These are phyloP conservation scores for Cercophora samala DNA, from an alignment of 495 filamentous ascomycete genomes.

Conservation along the genomic window DNA sequence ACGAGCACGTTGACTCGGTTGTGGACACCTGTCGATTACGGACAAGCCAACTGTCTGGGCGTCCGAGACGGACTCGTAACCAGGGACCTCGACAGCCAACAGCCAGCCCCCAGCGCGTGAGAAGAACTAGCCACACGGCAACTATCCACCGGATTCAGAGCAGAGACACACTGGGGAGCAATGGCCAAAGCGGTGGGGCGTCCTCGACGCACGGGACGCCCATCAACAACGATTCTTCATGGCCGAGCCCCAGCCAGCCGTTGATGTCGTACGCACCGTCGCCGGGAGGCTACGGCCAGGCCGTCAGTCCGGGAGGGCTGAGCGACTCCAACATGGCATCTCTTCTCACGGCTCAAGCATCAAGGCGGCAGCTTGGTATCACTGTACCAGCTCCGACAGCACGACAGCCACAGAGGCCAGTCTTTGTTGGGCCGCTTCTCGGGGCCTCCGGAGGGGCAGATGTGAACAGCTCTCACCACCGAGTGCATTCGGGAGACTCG, in stretches of 20 bases:
- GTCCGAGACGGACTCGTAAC: neutral
- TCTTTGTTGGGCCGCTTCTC: neutral
- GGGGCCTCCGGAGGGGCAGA: neutral
- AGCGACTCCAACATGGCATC: neutral
- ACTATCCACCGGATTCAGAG: slow-evolving; percentile 2
- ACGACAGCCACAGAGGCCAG: neutral
- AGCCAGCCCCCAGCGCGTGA: neutral
- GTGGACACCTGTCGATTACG: neutral
- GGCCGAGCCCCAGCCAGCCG: slow-evolving; percentile 1
- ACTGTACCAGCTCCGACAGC: neutral
- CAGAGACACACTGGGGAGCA: slow-evolving; percentile 2
- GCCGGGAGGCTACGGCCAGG: neutral
- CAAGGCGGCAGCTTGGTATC: neutral
- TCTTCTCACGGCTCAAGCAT: neutral
- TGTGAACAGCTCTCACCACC: neutral
- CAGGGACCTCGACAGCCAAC: neutral
- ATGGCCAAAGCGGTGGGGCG: neutral
- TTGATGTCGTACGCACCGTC: neutral
- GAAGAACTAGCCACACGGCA: neutral
- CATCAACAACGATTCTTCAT: neutral
- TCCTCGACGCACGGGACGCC: slow-evolving; percentile 3
- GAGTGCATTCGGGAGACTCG: slow-evolving; percentile 5
- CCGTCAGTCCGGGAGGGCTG: neutral
- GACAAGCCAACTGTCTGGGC: neutral
- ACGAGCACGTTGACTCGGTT: slow-evolving; percentile 11